These are phyloP conservation scores for Ceratocystiopsis sp. DNA, from an alignment of 2,329 filamentous ascomycete genomes.

Conservation along the genomic window DNA sequence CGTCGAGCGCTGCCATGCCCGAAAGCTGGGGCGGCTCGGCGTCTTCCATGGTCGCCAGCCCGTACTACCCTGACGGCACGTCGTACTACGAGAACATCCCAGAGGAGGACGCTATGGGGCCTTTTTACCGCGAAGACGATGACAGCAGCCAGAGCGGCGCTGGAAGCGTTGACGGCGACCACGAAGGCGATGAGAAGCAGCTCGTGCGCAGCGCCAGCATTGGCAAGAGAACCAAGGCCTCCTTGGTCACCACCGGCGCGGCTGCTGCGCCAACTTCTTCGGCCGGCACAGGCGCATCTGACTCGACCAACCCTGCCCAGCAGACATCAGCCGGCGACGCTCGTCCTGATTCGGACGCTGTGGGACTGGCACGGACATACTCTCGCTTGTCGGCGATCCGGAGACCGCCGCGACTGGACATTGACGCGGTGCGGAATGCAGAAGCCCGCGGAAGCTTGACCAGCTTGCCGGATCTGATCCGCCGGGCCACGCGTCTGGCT, in stretches of 20 bases:
- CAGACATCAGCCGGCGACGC: conserved; percentile 5
- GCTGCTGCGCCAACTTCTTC: too few species aligned
- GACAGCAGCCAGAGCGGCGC: conserved; percentile 5
- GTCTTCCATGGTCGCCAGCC: conserved; percentile 21
- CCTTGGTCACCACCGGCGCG: conserved; percentile 29
- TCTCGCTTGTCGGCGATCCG: conserved; percentile 37
- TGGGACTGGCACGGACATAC: conserved; percentile 15
- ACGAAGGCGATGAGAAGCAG: conserved; percentile 34
- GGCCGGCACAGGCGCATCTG: conserved; percentile 14
- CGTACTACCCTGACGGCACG: conserved; percentile 29
- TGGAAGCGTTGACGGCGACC: conserved; percentile 26
- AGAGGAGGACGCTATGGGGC: conserved; percentile 18
- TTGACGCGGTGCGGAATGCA: conserved; percentile 64
- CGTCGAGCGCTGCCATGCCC: conserved; percentile 57
- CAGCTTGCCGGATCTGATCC: conserved; percentile 80
- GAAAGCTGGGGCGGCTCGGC: conserved; percentile 35
- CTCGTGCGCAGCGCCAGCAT: conserved; percentile 45
- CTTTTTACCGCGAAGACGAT: conserved; percentile 24
- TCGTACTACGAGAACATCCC: conserved; percentile 28
- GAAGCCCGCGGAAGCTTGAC: conserved; percentile 81
- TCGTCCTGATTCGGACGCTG: not conserved
- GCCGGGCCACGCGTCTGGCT: conserved; percentile 70
- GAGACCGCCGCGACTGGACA: conserved; percentile 59
- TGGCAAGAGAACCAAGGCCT: conserved; percentile 41
- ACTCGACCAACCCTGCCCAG: conserved; percentile 18